Evolutionary conservation across 1,284 basidiomycete species (phyloP).

Genomic region (Tylopilus orsonianus): DNA sequence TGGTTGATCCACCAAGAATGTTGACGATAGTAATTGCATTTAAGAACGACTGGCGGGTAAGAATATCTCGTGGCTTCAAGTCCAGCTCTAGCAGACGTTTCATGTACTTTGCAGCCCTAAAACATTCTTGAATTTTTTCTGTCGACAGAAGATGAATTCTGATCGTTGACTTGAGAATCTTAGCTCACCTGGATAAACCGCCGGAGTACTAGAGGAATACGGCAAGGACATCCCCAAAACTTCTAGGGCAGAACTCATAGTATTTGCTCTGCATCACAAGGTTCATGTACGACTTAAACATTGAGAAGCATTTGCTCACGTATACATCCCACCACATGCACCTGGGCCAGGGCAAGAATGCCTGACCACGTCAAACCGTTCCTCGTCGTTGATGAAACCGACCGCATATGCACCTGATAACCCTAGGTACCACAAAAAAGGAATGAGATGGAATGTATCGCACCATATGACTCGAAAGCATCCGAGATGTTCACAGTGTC

Average conservation of each 20-base stretch:
- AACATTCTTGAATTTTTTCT: conserved; percentile 87
- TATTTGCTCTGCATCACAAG: conserved; percentile 59
- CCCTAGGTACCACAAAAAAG: conserved; percentile 2
- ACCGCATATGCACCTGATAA: conserved; percentile 65
- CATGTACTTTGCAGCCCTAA: conserved; percentile 80
- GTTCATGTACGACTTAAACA: background rate
- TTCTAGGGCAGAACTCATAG: conserved; percentile 89
- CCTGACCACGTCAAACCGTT: conserved; percentile 77
- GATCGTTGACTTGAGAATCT: background rate
- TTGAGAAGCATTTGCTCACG: conserved; percentile 40
- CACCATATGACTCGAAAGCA: conserved; percentile 81
- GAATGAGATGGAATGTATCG: background rate
- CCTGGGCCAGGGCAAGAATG: conserved; percentile 82
- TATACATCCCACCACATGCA: conserved; percentile 85
- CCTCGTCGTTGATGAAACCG: conserved; percentile 74
- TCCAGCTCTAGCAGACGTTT: conserved; percentile 82
- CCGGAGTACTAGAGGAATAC: conserved; percentile 85
- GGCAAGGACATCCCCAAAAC: conserved; percentile 92
- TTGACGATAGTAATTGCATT: conserved; percentile 88
- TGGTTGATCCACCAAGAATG: conserved; percentile 89
- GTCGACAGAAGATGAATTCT: conserved; percentile 8
- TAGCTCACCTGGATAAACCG: conserved; percentile 63
- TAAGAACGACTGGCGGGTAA: conserved; percentile 88
- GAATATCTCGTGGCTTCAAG: conserved; percentile 89
- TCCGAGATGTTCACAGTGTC: conserved; percentile 82